Evolutionary conservation across 2,329 filamentous ascomycete genomes (phyloP).

Genomic region (Penicillium sp.): DNA sequence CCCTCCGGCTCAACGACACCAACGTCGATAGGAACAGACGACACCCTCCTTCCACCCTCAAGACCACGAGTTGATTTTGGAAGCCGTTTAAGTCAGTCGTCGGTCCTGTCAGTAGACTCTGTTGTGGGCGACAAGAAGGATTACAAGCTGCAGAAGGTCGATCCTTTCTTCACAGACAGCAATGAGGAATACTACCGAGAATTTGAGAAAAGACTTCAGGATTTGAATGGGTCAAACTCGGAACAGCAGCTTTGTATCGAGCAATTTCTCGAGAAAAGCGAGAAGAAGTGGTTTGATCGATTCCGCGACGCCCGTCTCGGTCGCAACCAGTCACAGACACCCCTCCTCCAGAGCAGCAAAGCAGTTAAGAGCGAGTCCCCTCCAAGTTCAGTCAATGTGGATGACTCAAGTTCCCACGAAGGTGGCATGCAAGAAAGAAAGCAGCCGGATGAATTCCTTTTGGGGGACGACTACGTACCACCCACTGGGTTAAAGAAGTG

Average conservation of each 20-base stretch:
- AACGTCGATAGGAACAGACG: slow-evolving; percentile 27
- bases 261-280: slow-evolving; percentile 57
- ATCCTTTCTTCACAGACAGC: slow-evolving; percentile 62
- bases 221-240: slow-evolving; percentile 52
- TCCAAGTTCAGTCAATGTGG: slow-evolving; percentile 38
- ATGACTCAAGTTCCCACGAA: slow-evolving; percentile 30
- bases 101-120: slow-evolving; percentile 50
- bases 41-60: slow-evolving; percentile 26
- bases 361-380: slow-evolving; percentile 29
- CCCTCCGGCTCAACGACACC: slow-evolving; percentile 23
- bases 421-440: slow-evolving; percentile 30
- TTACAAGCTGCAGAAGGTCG: slow-evolving; percentile 59
- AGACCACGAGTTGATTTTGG: slow-evolving; percentile 26
- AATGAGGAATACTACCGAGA: slow-evolving; percentile 55
- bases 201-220: slow-evolving; percentile 54
- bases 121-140: slow-evolving; percentile 57
- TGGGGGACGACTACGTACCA: slow-evolving; percentile 51
- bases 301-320: slow-evolving; percentile 56
- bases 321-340: slow-evolving; percentile 39
- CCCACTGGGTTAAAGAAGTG: slow-evolving; percentile 52
- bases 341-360: slow-evolving; percentile 29
- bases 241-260: slow-evolving; percentile 58
- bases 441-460: slow-evolving; percentile 49
- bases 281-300: slow-evolving; percentile 61
- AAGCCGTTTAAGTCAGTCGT: slow-evolving; percentile 37